Percentiles rank a stretch among this genome's conserved stretches.
phyloP scores from a whole-genome alignment of 2,329 filamentous ascomycete species.

The Xylariaceae sp. region DNA sequence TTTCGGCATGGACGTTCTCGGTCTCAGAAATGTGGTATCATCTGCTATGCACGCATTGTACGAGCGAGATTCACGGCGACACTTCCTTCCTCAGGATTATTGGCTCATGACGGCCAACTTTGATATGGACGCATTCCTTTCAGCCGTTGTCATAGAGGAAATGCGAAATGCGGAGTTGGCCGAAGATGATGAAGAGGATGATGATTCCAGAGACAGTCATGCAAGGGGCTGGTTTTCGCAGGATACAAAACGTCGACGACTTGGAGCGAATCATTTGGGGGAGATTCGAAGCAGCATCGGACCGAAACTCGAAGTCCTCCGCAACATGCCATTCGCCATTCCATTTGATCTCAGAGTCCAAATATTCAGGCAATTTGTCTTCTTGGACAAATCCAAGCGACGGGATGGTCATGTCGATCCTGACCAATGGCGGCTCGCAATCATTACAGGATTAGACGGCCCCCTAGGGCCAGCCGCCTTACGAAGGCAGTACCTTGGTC shows the following conservation, averaged over 20 bases:
- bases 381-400: constrained; percentile 69
- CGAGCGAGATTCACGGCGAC: constrained; percentile 83
- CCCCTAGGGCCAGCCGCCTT: constrained; percentile 21
- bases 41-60: constrained; percentile 82
- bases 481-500: constrained; percentile 41
- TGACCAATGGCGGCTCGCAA: constrained; percentile 65
- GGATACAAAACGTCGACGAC: constrained; percentile 58
- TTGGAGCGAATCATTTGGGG: constrained; percentile 62
- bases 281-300: constrained; percentile 73
- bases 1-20: constrained; percentile 68
- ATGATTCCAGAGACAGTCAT: constrained; percentile 29
- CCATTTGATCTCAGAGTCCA: constrained; percentile 87
- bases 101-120: constrained; percentile 91
- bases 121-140: constrained; percentile 83
- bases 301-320: constrained; percentile 81
- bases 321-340: constrained; percentile 96
- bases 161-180: constrained; percentile 66
- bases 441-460: constrained; percentile 40
- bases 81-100: constrained; percentile 75
- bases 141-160: constrained; percentile 82
- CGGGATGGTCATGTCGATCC: constrained; percentile 64
- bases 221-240: constrained; percentile 56
- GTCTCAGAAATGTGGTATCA: constrained; percentile 74
- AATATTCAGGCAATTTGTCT: constrained; percentile 91
- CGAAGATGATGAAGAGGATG: constrained; percentile 50